These are phyloP conservation scores for Aspergillus sojae DNA, from an alignment of 2,329 filamentous ascomycete genomes.

Conservation along the genomic window DNA sequence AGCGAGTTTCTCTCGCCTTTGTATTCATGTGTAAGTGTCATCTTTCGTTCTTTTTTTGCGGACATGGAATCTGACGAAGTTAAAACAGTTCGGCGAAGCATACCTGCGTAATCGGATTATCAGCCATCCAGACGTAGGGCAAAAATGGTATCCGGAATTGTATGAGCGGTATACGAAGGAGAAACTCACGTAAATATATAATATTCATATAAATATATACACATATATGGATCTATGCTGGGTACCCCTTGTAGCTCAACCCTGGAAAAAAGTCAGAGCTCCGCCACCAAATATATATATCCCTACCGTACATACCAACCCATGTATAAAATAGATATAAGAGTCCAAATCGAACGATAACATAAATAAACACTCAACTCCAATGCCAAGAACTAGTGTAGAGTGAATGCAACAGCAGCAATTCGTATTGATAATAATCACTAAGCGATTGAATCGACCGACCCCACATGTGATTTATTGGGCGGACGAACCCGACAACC, in stretches of 20 bases:
- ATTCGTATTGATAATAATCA: neutral
- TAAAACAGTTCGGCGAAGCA: constrained; percentile 37
- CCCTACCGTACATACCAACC: neutral
- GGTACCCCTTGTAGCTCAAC: fast-evolving
- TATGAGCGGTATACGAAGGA: constrained; percentile 32
- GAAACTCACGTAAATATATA: constrained; percentile 8
- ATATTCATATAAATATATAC: neutral
- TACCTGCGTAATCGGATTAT: constrained; percentile 40
- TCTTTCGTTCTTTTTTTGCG: fast-evolving
- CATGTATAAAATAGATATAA: neutral
- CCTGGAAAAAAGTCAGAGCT: neutral
- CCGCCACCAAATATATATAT: neutral
- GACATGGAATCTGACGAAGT: neutral
- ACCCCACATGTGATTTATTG: neutral
- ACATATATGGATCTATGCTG: no score
- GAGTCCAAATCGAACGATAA: neutral
- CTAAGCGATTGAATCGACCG: neutral
- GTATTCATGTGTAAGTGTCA: constrained; percentile 36
- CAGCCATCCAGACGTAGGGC: constrained; percentile 40
- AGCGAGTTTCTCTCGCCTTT: constrained; percentile 41
- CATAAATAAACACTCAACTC: neutral
- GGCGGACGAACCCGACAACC: neutral
- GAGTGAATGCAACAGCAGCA: neutral
- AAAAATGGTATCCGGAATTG: constrained; percentile 39
- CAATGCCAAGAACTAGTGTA: neutral